Evolutionary conservation across 2,329 filamentous ascomycete genomes (phyloP), one percentile per base, ranked within the genome.

Genomic region (Ophiostoma australiae): DNA sequence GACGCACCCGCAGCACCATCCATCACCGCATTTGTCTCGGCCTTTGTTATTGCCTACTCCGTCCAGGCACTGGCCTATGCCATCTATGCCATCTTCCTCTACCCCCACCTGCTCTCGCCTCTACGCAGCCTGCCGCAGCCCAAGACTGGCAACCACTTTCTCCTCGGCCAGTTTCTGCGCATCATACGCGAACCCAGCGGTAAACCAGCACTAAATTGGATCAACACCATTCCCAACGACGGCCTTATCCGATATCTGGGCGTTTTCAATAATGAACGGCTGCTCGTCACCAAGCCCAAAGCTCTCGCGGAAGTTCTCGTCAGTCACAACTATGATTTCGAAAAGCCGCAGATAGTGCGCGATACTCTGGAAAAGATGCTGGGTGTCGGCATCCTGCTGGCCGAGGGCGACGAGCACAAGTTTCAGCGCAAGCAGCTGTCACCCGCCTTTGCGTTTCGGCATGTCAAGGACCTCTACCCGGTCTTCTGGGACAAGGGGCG

Each of bases 341-440:
- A 83, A 65, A 93, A 92, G 77, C 90, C 90, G 0, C 69, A 75
- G 1, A 76, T 83, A 33, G 75, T 91, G 39, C 81, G 86, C 44
- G 80, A 80, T 63, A 83, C 84, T 1, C 80, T 94, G 4, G 86
- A 85, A 1, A 84, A 87, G 31, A 82, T 93, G 35, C 82, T 94
- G 15, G 90, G 92, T 11, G 80, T 89, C 15, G 91, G 91, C 11
- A 81, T 94, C 17, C 80, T 97, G 52, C 82, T 97, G 13, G 91
- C 92, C 1, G 94, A 97, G 79, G 94, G 94, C n/a, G 91, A 96
- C 15, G 91, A 94, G 76, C 94, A 97, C 79, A 95, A 91, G 81
- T 82, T 87, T 76, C 91, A 93, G 81, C 86, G 94, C 67, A 93
- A 91, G 78, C 89, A 90, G 72, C 85, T 97, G 23, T 87, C 90